Evolutionary conservation across 495 filamentous ascomycete genomes (phyloP).

Genomic region (Penicillium crystallinum): DNA sequence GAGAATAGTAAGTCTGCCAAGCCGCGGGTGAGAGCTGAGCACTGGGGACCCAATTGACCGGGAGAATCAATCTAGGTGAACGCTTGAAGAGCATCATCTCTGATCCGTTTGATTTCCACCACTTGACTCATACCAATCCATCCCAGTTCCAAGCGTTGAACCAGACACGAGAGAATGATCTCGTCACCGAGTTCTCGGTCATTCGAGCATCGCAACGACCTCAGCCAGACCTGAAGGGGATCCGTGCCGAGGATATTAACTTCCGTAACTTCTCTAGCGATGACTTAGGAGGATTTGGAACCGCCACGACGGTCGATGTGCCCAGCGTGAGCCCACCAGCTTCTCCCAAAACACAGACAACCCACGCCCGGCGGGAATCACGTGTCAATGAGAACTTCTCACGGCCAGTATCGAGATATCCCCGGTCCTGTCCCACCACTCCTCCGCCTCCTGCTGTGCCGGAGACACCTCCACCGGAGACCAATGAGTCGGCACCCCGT

Average conservation of each 20-base stretch:
- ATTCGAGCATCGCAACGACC: constrained; percentile 64
- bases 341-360: constrained; percentile 19
- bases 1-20: constrained; percentile 30
- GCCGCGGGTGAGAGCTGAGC: neutral
- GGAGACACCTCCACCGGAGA: constrained; percentile 30
- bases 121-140: constrained; percentile 71
- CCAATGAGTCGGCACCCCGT: constrained; percentile 34
- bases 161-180: constrained; percentile 51
- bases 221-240: constrained; percentile 54
- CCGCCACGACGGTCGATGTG: constrained; percentile 23
- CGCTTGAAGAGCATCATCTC: constrained; percentile 59
- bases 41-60: constrained; percentile 2
- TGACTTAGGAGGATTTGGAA: constrained; percentile 23
- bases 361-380: constrained; percentile 26
- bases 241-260: constrained; percentile 59
- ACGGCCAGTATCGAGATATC: constrained; percentile 39
- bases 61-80: constrained; percentile 21
- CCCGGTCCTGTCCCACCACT: constrained; percentile 24
- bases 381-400: constrained; percentile 47
- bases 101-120: constrained; percentile 82
- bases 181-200: constrained; percentile 62
- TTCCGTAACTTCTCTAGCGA: constrained; percentile 59
- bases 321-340: constrained; percentile 18
- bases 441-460: constrained; percentile 29
- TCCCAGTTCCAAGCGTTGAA: constrained; percentile 57